Evolutionary conservation across 2,329 filamentous ascomycete genomes (phyloP), one percentile per base, ranked within the genome.

Genomic region (Graphilbum ipis-grandicollis): DNA sequence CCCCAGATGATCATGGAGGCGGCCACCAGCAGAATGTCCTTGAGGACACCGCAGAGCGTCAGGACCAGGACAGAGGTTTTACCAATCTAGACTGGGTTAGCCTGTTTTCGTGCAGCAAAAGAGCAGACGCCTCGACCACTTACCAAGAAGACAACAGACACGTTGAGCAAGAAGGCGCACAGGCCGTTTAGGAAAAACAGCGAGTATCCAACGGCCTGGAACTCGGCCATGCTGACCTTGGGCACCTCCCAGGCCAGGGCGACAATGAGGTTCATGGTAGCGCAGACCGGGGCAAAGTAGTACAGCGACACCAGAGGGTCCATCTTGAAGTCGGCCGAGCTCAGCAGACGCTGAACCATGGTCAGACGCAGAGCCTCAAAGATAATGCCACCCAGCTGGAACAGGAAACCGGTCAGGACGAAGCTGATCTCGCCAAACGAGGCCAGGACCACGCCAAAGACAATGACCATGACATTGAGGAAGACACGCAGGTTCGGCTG

Each of bases 391-490:
- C 66, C 75, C 42, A 79, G 64, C 62, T 90, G 83, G 67, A 75
- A 85, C 44, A 85, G 55, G 59, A 90, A 80, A 44, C 82, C 82
- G 46, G 72, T 66, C 58, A 80, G 64, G 50, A 83, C 79, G 54
- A 98, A 98, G 55, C 86, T 77, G 58, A 98, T 92, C 65, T 98
- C 90, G 51, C 90, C 90, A 44, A 93, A 72, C 1, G 88, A 93
- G 35, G 90, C 90, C 52, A 98, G 84, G 46, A 94, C 66, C 48
- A 96, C 86, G 66, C 90, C 90, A 37, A 96, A 58, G 36, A 96
- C 90, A 50, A 98, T 98, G 54, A 88, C 71, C 31, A 82, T 90
- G 43, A 98, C 86, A 54, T 98, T 98, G 53, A 82, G 71, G 50
- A 98, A 78, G 34, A 84, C 80, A 64, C 76, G 86, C 47, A 90